Evolutionary conservation across 2,329 filamentous ascomycete genomes (phyloP), one percentile per base, ranked within the genome.

Genomic region (Trichoderma sp.): DNA sequence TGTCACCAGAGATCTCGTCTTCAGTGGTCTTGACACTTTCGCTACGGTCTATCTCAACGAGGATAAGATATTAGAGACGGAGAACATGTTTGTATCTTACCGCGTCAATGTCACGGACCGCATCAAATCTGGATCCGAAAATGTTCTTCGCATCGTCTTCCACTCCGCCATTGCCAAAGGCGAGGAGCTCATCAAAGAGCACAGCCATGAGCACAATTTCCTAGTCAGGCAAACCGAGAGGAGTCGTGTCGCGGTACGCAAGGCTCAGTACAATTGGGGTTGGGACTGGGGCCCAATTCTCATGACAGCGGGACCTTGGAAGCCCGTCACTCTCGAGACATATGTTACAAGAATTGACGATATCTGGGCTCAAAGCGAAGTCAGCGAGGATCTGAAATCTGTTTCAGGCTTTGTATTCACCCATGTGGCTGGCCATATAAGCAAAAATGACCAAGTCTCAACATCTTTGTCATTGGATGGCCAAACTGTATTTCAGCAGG

Each of bases 231-330:
- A 74, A 81, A 87, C 73, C 68, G 87, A 79, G 65, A 75, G 78
- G 24, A 76, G 79, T 37, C 72, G 76, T 3, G 68, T 78, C 8
- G 70, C 72, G 0, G 75, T 78, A 0, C 81, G 89, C n/a, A 92
- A 91, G 75, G 87, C 89, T 0, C 89, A 91, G 76, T 91, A 89
- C 72, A 86, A 91, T 72, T 92, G 88, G 88, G 88, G 89, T 5
- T 92, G 89, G 89, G 89, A 92, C 74, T 91, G 89, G 89, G 89
- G 89, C 0, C 89, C 89, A 0, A 83, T 89, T 7, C 73, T 91
- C 63, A 83, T 88, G 76, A 89, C 88, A 0, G 85, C 84, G 10
- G 89, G 89, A 0, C 87, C 88, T 3, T 94, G 91, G 91, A 86
- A 86, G 71, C 85, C 88, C 2, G 84, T 93, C 2, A 83, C 83